Base-by-base conservation (phyloP, 2,329 filamentous ascomycete genomes). In the Diaporthe vaccinii region DNA sequence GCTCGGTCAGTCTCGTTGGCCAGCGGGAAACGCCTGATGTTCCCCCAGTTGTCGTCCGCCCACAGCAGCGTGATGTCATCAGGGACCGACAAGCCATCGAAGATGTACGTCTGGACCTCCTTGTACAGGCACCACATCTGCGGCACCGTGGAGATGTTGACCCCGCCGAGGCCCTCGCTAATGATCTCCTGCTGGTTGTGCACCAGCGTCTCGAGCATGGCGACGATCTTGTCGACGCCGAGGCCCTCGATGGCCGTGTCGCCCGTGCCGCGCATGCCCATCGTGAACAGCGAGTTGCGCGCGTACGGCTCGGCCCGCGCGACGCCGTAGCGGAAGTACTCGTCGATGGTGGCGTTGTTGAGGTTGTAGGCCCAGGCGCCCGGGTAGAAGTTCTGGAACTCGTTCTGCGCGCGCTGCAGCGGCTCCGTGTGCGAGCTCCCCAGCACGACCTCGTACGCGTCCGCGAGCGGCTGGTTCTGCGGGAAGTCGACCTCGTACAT, bases 51-150 rank as follows among this genome's bases (percentile, higher is more conserved):
- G 82, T 94, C 92, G 80, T 94, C 92, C 0, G 91, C 87, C 89
- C 91, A 94, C 6, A 94, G 85, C 34, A 94, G 84, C 2, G 91
- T 94, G 39, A 94, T 89, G 79, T 93, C 89, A 51, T 94, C 92
- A 0, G 92, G 91, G 2, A 87, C 84, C 72, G 90, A 85, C 80
- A 94, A 87, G 2, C 92, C 92, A 22, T 89, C 86, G 74, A 92
- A 90, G 75, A 92, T 90, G 81, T 94, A 94, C 9, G 89, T 89
- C 82, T 93, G 91, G 2, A 95, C 92, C 80, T 95, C 93, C 80
- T 94, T 94, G 83, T 94, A 95, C 76, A 94, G 83, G 78, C 92
- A 93, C 92, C 93, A 94, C 83, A 92, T 88, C 82, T 94, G 92
- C 8, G 93, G 92, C 0, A 92, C 88, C 2, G 87, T 84, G 5